Evolutionary conservation across 1,139 yeast species (phyloP), one percentile per base, ranked within the genome.

Genomic region (Meyerozyma athensensis): DNA sequence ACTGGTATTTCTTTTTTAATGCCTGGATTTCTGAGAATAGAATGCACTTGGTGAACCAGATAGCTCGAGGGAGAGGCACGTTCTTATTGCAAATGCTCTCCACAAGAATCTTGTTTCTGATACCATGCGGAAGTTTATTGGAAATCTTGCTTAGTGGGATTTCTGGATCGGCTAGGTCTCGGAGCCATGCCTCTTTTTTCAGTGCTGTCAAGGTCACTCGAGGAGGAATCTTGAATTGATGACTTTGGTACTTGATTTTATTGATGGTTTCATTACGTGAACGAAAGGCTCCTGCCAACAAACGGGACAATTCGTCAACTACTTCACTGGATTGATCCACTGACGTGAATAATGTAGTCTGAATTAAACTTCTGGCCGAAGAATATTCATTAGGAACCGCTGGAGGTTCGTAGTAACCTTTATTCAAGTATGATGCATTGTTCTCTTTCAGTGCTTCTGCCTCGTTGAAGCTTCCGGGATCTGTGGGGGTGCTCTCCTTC

Each of bases 21-120:
- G 84, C 77, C 26, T 89, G 61, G 39, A 85, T 74, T 53, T 90
- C 97, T 41, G 89, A 86, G 12, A 85, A 81, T 13, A 92, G 79
- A 1, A 89, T 86, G 58, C 96, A 86, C 47, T 86, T 78, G 3
- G 92, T 85, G 43, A 90, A 74, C 98, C 98, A 90, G 4, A 90
- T 61, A 0, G 96, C 96, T 42, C 97, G 65, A 18, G 76, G 58
- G 4, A 83, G 65, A 0, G 97, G 97, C 0, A 90, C 79, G 23
- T 63, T 61, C 49, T 81, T 80, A 28, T 65, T 53, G 44, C 84
- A 72, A 46, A 94, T 72, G 41, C 81, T 84, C 44, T 89, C 96
- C 4, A 90, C 58, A 28, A 90, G 65, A 1, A 74, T 70, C 48
- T 80, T 77, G 54, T 86, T 84, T 46, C 90, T 68, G 18, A 90